These are phyloP conservation scores for Gloeopeniophorella convolvens DNA, from an alignment of 768 basidiomycete genomes.

Conservation along the genomic window DNA sequence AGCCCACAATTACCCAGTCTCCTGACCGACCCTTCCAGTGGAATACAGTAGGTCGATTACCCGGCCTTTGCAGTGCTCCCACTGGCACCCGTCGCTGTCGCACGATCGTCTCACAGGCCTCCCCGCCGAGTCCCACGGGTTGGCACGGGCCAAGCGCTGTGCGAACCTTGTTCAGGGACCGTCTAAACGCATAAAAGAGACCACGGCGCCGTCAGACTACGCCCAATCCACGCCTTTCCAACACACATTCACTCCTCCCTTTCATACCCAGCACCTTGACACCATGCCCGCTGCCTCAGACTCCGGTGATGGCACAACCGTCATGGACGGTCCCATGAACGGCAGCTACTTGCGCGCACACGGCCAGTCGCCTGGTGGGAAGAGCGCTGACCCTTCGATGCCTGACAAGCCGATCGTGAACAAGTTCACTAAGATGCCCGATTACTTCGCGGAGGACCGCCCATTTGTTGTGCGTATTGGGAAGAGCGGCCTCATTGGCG, in stretches of 20 bases:
- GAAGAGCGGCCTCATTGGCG: constrained; percentile 59
- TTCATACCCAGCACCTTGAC: neutral
- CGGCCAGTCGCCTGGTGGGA: neutral
- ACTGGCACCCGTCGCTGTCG: too few relatives aligned
- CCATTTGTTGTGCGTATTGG: constrained; percentile 69
- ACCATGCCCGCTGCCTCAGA: constrained; percentile 9
- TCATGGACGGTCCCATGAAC: constrained; percentile 1
- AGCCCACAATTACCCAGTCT: too few relatives aligned
- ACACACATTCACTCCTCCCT: neutral
- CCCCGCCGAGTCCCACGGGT: too few relatives aligned
- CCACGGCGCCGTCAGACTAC: too few relatives aligned
- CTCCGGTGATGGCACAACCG: constrained; percentile 7
- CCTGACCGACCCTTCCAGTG: too few relatives aligned
- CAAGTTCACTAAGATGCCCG: constrained; percentile 6
- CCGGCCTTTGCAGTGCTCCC: too few relatives aligned
- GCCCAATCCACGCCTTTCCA: neutral
- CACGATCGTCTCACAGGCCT: too few relatives aligned
- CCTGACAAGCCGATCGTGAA: neutral
- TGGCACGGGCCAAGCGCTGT: too few relatives aligned
- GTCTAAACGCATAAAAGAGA: too few relatives aligned
- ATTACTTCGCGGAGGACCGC: constrained; percentile 40
- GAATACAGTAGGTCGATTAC: too few relatives aligned
- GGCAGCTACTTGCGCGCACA: neutral
- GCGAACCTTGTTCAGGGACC: too few relatives aligned
- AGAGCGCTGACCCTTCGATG: neutral